Evolutionary conservation across 192 early-diverging fungal genomes (phyloP), one percentile per base, ranked within the genome.

Genomic region (Paraglomus occultum): DNA sequence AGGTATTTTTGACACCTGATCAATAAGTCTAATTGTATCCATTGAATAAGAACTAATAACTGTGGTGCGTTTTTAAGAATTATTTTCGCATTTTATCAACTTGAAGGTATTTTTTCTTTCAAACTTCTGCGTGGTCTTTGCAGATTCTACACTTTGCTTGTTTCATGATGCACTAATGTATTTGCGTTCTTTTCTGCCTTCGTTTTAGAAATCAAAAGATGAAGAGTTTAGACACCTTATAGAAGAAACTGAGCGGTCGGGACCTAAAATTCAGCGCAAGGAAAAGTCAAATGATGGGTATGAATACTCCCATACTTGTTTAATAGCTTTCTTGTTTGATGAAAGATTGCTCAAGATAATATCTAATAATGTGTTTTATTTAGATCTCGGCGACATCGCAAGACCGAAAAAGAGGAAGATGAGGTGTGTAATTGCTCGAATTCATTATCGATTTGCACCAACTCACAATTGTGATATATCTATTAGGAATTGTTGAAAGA

Each of bases 391-490:
- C 87, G 94, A 15, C 89, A 90, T 74, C 83, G 97, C 54, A 95
- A 97, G 79, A 97, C 94, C 4, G 97, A 99, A 74, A 95, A 95
- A 79, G 95, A 97, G 73, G 97, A 97, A 75, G 97, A 97, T 71
- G 53, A 70, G 31, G 67, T 69, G 44, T 31, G 10, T 69, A 46
- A 31, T 31, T 31, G 1, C 31, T 31, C 3, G 31, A 31, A 31
- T 31, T 31, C 31, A 31, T 31, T 3, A 31, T 31, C 31, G 31
- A 31, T 31, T 31, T 31, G 31, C 31, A 31, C 3, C 31, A 31
- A 31, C 31, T 31, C 3, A 31, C 31, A 31, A 31, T 31, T 31
- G 3, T 31, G 31, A 31, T 68, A 55, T 42, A 15, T 54, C 14
- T 38, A 39, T 8, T 93, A 92, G 39, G 95, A 96, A 82, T 79